Base-by-base conservation (phyloP, 1,139 yeast genomes). In the Lizanozyma gosingica region DNA sequence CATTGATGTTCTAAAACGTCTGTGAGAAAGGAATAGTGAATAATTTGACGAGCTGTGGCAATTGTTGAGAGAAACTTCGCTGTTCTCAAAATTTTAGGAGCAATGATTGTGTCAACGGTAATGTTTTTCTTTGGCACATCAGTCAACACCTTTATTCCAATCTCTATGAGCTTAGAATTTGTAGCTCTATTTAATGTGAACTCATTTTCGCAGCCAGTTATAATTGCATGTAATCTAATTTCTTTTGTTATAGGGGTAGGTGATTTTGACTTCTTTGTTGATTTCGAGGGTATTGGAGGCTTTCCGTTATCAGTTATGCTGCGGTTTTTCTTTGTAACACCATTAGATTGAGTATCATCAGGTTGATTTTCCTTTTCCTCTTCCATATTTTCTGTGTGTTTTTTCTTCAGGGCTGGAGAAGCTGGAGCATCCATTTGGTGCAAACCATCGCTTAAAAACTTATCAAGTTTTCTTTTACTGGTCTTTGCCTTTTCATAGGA, bases 41-140 rank as follows among this genome's bases (percentile, higher is more conserved):
- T 48, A 15, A 81, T 68, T 18, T 57, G 52, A n/a, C 65, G 64
- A 2, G 60, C 63, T 4, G 48, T 47, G 2, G 75, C 63, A 41
- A 75, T 49, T 1, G 73, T 63, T 29, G 64, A 58, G 33, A 92
- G 67, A 53, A 90, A 90, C 59, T 92, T 92, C 44, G 84, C 95
- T 0, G 97, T 92, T 47, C 97, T 72, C 50, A 83, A 59, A 11
- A 83, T 71, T 45, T 79, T 78, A 1, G 97, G 95, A 0, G 97
- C 92, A 15, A 90, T 67, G 8, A 83, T 64, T 35, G 81, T 63
- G 49, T 78, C 73, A 17, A 63, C 53, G 33, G 54, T 51, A 1
- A 41, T 41, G 35, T 43, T 45, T 41, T 50, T 57, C 4, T 49
- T 47, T 22, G 57, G 54, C 29, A 60, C 59, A 34, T 63, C 65